Conservation (phyloP, 164 flowering plant species). For the Magnolia changhungtana region DNA sequence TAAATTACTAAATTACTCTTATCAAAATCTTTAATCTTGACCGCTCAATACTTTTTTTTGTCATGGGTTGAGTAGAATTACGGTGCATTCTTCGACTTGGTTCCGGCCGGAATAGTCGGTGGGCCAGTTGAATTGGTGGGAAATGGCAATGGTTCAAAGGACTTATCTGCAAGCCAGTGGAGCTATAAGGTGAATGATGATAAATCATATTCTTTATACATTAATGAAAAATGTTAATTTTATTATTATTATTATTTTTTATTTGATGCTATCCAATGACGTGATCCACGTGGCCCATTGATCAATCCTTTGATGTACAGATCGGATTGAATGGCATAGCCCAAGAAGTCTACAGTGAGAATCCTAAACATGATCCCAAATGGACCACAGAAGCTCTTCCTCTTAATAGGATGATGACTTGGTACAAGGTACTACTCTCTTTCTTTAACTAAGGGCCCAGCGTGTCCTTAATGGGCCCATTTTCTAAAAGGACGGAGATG, state of each 20-base stretch:
- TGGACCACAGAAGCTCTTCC: background rate
- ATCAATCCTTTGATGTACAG: background rate
- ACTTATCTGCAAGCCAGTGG: slow-evolving; percentile 50
- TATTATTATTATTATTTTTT: too few species aligned
- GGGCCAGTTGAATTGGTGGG: slow-evolving; percentile 50
- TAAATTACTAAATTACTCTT: too few species aligned
- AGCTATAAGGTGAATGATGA: slow-evolving; percentile 26
- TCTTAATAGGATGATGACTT: background rate
- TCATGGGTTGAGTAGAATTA: slow-evolving; percentile 39
- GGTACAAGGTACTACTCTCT: slow-evolving; percentile 5
- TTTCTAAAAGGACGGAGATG: too few species aligned
- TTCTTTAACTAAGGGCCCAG: too few species aligned
- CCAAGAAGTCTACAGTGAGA: background rate
- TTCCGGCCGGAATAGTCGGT: slow-evolving; percentile 33
- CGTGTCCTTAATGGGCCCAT: too few species aligned
- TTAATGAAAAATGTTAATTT: too few species aligned
- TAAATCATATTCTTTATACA: too few species aligned
- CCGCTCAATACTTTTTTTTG: too few species aligned
- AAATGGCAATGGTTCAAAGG: slow-evolving; percentile 34
- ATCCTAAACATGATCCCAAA: background rate
- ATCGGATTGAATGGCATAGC: slow-evolving; percentile 7
- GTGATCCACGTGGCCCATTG: too few species aligned
- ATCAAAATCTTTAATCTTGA: too few species aligned
- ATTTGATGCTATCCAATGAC: too few species aligned
- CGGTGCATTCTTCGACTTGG: slow-evolving; percentile 41